A percentile compares a stretch with the other conserved stretches of the same genome.
These are phyloP conservation scores for Athelia sp. DNA, from an alignment of 1,284 basidiomycete genomes.

Conservation along the genomic window DNA sequence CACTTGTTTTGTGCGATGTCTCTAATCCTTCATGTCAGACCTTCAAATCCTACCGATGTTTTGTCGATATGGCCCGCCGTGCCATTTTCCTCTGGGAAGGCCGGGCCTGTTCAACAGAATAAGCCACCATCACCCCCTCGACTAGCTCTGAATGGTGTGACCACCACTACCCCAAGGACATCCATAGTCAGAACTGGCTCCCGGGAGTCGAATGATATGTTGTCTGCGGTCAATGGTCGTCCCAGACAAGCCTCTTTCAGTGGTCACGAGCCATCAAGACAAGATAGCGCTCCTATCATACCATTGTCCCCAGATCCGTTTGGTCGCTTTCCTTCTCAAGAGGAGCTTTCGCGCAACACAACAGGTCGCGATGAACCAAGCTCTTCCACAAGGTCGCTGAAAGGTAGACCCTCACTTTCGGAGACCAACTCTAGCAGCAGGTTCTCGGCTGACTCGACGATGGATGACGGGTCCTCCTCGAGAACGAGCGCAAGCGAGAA, in stretches of 20 bases:
- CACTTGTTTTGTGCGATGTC: too few species aligned
- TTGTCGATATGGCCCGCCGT: constrained; percentile 40
- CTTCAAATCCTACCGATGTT: too few species aligned
- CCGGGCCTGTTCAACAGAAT: constrained; percentile 15
- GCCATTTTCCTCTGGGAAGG: constrained; percentile 35
- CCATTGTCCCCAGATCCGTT: constrained; percentile 79
- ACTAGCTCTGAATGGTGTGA: constrained; percentile 63
- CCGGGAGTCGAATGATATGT: constrained; percentile 28
- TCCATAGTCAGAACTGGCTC: constrained; percentile 29
- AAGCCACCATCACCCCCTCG: constrained; percentile 41
- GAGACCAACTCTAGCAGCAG: constrained; percentile 39
- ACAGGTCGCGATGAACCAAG: constrained; percentile 15
- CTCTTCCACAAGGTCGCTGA: constrained; percentile 6
- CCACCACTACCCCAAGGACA: constrained; percentile 50
- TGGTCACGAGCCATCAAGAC: constrained; percentile 21
- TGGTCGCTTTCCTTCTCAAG: constrained; percentile 56
- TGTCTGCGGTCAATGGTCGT: constrained; percentile 47
- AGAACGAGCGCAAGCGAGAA: constrained; percentile 10
- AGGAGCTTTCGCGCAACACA: constrained; percentile 23
- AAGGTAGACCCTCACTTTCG: constrained; percentile 18
- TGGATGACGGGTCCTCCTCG: constrained; percentile 14
- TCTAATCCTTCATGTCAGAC: too few species aligned
- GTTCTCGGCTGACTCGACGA: constrained; percentile 65
- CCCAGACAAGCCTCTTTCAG: constrained; percentile 40
- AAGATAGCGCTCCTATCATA: constrained; percentile 43